phyloP scores from a whole-genome alignment of 441 rosid species.

The Eutrema salsugineum region DNA sequence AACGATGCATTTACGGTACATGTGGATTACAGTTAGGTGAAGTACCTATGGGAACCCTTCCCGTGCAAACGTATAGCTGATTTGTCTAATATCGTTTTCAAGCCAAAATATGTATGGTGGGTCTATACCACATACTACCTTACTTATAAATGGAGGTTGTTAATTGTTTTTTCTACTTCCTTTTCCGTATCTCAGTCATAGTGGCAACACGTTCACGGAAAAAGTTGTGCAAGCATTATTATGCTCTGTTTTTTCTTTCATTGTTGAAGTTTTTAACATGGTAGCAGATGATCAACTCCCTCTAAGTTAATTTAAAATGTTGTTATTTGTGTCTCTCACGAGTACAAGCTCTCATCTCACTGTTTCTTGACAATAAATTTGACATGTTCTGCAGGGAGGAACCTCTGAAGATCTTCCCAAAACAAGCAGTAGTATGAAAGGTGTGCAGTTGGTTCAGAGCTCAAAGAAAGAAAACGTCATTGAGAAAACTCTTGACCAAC shows the following conservation, averaged over 20 bases:
- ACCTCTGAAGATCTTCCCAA: slow-evolving; percentile 32
- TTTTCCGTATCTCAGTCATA: background rate
- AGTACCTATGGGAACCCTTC: background rate
- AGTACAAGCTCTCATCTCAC: background rate
- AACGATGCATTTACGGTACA: background rate
- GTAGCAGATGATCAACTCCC: slow-evolving; percentile 9
- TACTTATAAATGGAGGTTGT: background rate
- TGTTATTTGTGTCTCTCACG: background rate
- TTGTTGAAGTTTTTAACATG: background rate
- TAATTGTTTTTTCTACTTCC: background rate
- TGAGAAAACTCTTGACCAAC: slow-evolving; percentile 75
- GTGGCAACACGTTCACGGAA: background rate
- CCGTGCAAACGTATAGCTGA: background rate
- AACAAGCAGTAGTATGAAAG: slow-evolving; percentile 37
- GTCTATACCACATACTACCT: background rate
- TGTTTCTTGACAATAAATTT: slow-evolving; percentile 16
- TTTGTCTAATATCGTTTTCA: background rate
- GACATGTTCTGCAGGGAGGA: slow-evolving; percentile 45
- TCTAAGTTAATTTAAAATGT: background rate
- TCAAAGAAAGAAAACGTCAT: slow-evolving; percentile 72
- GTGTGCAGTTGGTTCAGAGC: slow-evolving; percentile 45
- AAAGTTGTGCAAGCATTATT: background rate
- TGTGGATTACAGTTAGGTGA: background rate
- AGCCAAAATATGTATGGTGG: background rate
- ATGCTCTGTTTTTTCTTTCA: background rate